A percentile compares a stretch with the other conserved stretches of the same genome.
Conservation (phyloP, 1,284 basidiomycete genomes). For the Fomitopsis schrenkii region DNA sequence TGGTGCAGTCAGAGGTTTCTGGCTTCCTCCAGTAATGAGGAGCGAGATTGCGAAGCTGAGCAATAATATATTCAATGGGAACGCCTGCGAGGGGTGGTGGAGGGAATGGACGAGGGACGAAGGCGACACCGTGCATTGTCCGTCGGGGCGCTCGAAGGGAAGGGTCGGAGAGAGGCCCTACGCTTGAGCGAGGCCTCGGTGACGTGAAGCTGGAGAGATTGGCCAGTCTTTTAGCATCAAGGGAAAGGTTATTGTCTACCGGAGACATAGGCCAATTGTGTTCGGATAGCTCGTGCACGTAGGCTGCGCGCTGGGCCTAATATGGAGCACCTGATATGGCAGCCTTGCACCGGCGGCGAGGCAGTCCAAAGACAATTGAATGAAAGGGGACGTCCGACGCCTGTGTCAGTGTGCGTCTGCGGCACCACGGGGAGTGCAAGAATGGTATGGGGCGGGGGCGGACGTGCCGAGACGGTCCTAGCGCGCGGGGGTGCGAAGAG, state of each 20-base stretch:
- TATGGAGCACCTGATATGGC: conserved; percentile 13
- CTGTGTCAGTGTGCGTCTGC: conserved; percentile 2
- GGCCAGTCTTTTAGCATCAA: conserved; percentile 17
- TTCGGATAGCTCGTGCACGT: conserved; percentile 7
- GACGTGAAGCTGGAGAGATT: conserved; percentile 6
- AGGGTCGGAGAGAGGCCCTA: conserved; percentile 6
- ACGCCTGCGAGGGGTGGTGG: conserved; percentile 58
- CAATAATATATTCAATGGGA: conserved; percentile 65
- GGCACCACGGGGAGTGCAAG: not conserved
- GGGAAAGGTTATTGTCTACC: conserved; percentile 17
- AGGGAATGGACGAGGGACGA: conserved; percentile 55
- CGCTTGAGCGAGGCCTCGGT: conserved; percentile 7
- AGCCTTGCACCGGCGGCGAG: conserved; percentile 16
- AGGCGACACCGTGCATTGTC: conserved; percentile 36
- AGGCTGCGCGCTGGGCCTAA: conserved; percentile 3
- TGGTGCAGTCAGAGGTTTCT: conserved; percentile 70
- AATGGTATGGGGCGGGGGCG: not conserved
- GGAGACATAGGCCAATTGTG: conserved; percentile 14
- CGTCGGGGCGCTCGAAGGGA: conserved; percentile 21
- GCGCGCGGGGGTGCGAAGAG: not conserved
- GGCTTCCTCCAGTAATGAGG: conserved; percentile 65
- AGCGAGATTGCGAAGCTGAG: conserved; percentile 63
- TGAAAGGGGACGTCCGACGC: not conserved
- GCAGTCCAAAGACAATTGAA: conserved; percentile 16
- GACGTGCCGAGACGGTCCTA: not conserved